Evolutionary conservation across 805 yeast species (phyloP), one percentile per base, ranked within the genome.

Genomic region (Saturnispora dispora): DNA sequence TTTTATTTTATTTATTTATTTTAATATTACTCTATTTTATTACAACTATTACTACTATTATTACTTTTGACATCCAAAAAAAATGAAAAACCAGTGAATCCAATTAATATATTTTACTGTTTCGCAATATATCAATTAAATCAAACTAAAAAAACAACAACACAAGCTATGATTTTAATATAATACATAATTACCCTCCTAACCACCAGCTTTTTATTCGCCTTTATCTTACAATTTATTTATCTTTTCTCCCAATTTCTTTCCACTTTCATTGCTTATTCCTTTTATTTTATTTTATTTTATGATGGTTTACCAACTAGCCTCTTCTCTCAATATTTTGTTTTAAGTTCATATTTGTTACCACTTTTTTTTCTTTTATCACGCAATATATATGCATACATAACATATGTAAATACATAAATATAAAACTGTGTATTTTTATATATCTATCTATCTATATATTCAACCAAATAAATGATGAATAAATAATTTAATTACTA

Each of bases 231-330:
- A 11, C 33, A 30, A 2, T 11, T 30, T 30, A 10, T 30, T 30
- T 30, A 10, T 11, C 33, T 30, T 30, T 30, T 13, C 15, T 30
- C 15, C 20, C 20, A 32, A 25, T 43, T 43, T 15, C 33, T 32
- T 17, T 23, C 45, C 23, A 30, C 39, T 23, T 47, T 39, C 23
- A 32, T 39, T 33, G 28, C 36, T 27, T 13, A 27, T 28, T 41
- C 17, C 50, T 22, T 42, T 37, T 47, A 27, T 22, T 35, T 48
- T 47, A 27, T 22, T 35, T 48, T 23, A 25, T 45, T 35, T 25
- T 17, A 33, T 39, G 17, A 37, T 27, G 4, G 47, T 22, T 20
- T 17, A 18, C 9, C 41, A 37, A 37, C 20, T 37, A 25, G 15
- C 41, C 22, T 20, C 7, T 37, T 37, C 8, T 17, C 18, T 9